phyloP scores from a whole-genome alignment of 1,284 basidiomycete genomes.

The Sanghuangporus baumii region DNA sequence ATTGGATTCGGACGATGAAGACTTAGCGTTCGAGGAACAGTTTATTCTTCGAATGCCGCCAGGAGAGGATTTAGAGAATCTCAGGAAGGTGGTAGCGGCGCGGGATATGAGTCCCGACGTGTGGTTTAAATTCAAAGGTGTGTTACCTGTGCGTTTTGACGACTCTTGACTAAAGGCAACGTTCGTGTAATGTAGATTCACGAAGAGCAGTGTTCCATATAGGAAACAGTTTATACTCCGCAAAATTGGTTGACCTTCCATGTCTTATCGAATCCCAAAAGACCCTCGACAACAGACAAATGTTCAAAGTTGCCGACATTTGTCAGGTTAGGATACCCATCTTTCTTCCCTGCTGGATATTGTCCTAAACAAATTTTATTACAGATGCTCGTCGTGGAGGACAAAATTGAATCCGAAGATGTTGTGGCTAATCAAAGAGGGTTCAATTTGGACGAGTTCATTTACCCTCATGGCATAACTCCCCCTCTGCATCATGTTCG shows the following conservation, averaged over 20 bases:
- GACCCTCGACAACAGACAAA: conserved; percentile 91
- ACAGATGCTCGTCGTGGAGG: conserved; percentile 84
- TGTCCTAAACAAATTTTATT: conserved; percentile 11
- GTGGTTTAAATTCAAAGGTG: conserved; percentile 98
- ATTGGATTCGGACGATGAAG: conserved; percentile 91
- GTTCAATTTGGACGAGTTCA: conserved; percentile 93
- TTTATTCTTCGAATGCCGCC: conserved; percentile 90
- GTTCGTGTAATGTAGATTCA: conserved; percentile 58
- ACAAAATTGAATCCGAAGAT: conserved; percentile 71
- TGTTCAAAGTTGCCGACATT: conserved; percentile 99
- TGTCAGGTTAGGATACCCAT: conserved; percentile 64
- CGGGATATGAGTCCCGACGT: conserved; percentile 82
- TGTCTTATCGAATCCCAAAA: conserved; percentile 95
- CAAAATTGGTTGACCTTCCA: conserved; percentile 96
- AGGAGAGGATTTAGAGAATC: conserved; percentile 71
- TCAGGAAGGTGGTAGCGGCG: conserved; percentile 76
- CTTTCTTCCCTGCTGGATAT: conserved; percentile 15
- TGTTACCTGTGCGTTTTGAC: conserved; percentile 18
- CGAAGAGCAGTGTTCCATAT: conserved; percentile 89
- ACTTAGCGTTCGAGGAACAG: conserved; percentile 95
- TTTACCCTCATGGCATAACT: conserved; percentile 96
- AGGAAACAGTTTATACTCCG: conserved; percentile 74
- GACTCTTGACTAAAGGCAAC: not conserved
- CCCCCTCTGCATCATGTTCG: conserved; percentile 90
- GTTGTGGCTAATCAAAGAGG: conserved; percentile 49